phyloP scores from a whole-genome alignment of 2,329 filamentous ascomycete species.

The Ceratocystis cubensis region DNA sequence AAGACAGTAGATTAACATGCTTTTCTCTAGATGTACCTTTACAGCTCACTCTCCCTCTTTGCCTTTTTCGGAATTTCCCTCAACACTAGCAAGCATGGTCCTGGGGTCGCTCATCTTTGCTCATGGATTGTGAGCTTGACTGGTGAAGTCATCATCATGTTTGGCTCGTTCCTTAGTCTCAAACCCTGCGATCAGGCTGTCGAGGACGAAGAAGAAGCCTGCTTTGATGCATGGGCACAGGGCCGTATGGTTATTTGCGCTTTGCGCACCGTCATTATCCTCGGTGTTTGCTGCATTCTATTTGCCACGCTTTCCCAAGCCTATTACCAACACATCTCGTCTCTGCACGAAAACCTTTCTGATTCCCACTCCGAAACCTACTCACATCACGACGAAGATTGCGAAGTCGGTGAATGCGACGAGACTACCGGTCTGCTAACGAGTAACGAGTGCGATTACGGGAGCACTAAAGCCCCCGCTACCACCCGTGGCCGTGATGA shows the following conservation, averaged over 20 bases:
- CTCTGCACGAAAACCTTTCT: background rate
- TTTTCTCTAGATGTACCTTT: conserved; percentile 15
- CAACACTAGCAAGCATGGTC: conserved; percentile 35
- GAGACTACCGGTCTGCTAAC: conserved; percentile 53
- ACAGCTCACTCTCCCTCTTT: conserved; percentile 15
- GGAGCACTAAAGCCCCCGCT: conserved; percentile 20
- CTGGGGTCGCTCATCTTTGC: conserved; percentile 64
- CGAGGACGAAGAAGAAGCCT: conserved; percentile 21
- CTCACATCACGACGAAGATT: conserved; percentile 24
- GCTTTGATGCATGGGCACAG: conserved; percentile 32
- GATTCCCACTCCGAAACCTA: conserved; percentile 10
- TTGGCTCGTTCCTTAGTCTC: conserved; percentile 49
- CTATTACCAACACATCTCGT: conserved; percentile 1
- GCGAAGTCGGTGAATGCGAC: conserved; percentile 34
- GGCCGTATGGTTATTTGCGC: conserved; percentile 44
- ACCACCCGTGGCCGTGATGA: conserved; percentile 37
- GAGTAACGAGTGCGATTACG: background rate
- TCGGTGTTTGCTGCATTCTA: conserved; percentile 49
- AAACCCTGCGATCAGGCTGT: conserved; percentile 1
- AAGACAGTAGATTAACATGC: background rate
- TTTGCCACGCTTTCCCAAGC: conserved; percentile 25
- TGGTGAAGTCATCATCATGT: conserved; percentile 61
- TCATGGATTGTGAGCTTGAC: conserved; percentile 65
- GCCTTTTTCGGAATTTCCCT: conserved; percentile 17
- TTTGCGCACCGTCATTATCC: conserved; percentile 45